Conservation (phyloP, 805 yeast genomes). For the Spathaspora girioi region DNA sequence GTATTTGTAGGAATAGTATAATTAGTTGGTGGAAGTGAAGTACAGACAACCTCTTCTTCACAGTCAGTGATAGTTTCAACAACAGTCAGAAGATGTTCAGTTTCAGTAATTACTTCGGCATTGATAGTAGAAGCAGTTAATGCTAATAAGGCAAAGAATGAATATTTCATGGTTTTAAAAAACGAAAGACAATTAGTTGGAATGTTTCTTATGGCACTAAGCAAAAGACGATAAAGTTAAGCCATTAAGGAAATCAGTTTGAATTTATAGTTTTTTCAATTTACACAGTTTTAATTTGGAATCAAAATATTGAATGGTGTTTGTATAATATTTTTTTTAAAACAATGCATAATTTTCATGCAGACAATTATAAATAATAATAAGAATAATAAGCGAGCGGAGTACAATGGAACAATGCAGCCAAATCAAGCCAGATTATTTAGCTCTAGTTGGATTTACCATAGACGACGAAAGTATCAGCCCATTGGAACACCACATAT, state of each 20-base stretch:
- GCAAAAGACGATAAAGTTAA: neutral
- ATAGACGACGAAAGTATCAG: too few species aligned
- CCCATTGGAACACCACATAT: too few species aligned
- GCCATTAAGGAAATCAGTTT: neutral
- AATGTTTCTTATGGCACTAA: neutral
- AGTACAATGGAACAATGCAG: too few species aligned
- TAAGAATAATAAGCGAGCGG: too few species aligned
- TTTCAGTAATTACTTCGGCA: constrained; percentile 26
- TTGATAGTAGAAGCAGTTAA: constrained; percentile 27
- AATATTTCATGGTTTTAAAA: constrained; percentile 38
- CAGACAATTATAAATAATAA: too few species aligned
- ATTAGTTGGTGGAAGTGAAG: constrained; percentile 14
- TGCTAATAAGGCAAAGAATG: constrained; percentile 33
- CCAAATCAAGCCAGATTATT: too few species aligned
- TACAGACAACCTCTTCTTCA: constrained; percentile 44
- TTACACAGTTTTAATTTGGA: too few species aligned
- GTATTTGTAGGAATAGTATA: constrained; percentile 14
- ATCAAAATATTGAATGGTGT: too few species aligned
- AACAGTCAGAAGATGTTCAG: constrained; percentile 16
- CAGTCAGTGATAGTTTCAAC: constrained; percentile 48
- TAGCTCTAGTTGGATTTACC: too few species aligned
- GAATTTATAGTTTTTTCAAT: neutral
- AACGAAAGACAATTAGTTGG: constrained; percentile 34
- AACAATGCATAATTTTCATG: too few species aligned
- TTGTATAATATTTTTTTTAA: too few species aligned